Evolutionary conservation across 2,329 filamentous ascomycete species (phyloP).

Genomic region (Pezicula rhizophila): DNA sequence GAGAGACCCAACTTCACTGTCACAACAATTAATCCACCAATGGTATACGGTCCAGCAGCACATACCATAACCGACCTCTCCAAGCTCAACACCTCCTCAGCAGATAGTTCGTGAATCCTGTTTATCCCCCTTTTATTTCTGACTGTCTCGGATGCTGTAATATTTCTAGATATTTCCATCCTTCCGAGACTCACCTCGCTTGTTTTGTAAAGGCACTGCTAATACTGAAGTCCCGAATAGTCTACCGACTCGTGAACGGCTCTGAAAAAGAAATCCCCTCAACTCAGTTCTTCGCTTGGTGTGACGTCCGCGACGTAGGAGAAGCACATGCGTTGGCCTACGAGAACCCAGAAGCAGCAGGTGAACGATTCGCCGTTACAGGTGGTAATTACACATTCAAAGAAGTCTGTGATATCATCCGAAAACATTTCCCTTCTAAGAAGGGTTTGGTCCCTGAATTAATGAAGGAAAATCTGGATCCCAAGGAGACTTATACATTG

Average conservation of each 20-base stretch:
- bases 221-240: no score
- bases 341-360: conserved; percentile 47
- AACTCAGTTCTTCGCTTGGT: conserved; percentile 42
- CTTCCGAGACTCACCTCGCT: no score
- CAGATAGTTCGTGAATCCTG: conserved; percentile 33
- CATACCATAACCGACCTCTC: conserved; percentile 55
- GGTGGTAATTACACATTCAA: conserved; percentile 54
- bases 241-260: conserved; percentile 61
- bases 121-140: no score
- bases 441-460: conserved; percentile 38
- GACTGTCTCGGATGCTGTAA: no score
- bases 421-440: conserved; percentile 46
- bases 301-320: conserved; percentile 55
- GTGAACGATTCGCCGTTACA: conserved; percentile 56
- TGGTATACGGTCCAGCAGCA: conserved; percentile 55
- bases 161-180: no score
- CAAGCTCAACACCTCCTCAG: conserved; percentile 65
- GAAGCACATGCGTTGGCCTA: conserved; percentile 53
- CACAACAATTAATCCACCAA: conserved; percentile 53
- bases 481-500: conserved; percentile 13
- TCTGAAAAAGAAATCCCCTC: conserved; percentile 46
- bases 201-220: no score
- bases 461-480: conserved; percentile 3
- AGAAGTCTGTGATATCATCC: conserved; percentile 48
- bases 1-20: conserved; percentile 50